phyloP scores from a whole-genome alignment of 371 early-diverging fungal genomes.

The Syncephalis plumigaleata region DNA sequence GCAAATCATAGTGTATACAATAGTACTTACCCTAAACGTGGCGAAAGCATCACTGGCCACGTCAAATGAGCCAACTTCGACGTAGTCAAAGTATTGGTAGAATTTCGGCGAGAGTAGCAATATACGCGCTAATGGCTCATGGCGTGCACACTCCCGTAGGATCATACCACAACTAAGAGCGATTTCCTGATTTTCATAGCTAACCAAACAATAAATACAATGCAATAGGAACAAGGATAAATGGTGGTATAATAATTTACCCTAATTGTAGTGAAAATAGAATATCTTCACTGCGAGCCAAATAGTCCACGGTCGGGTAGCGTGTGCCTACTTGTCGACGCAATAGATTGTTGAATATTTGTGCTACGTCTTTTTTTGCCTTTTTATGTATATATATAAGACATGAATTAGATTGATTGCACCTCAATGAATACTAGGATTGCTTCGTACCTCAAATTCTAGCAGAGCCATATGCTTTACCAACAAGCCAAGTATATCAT shows the following conservation, averaged over 20 bases:
- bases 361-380: slow-evolving; percentile 94
- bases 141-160: slow-evolving; percentile 86
- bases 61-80: slow-evolving; percentile 92
- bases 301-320: slow-evolving; percentile 90
- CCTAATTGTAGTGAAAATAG: slow-evolving; percentile 64
- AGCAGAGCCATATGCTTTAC: slow-evolving; percentile 71
- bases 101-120: slow-evolving; percentile 70
- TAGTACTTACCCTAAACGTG: slow-evolving; percentile 71
- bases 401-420: neutral
- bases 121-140: slow-evolving; percentile 76
- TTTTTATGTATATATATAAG: too few species aligned
- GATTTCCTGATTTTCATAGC: slow-evolving; percentile 87
- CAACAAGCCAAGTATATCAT: slow-evolving; percentile 68
- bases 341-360: slow-evolving; percentile 89
- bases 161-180: slow-evolving; percentile 95
- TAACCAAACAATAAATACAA: too few species aligned
- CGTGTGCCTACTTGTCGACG: slow-evolving; percentile 88
- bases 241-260: too few species aligned
- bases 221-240: too few species aligned
- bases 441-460: slow-evolving; percentile 72
- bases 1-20: too few species aligned
- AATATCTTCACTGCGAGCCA: slow-evolving; percentile 64
- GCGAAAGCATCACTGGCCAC: slow-evolving; percentile 95
- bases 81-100: slow-evolving; percentile 85
- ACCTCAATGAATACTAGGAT: neutral